Conservation (phyloP, 768 basidiomycete genomes). For the Multifurca ochricompacta region DNA sequence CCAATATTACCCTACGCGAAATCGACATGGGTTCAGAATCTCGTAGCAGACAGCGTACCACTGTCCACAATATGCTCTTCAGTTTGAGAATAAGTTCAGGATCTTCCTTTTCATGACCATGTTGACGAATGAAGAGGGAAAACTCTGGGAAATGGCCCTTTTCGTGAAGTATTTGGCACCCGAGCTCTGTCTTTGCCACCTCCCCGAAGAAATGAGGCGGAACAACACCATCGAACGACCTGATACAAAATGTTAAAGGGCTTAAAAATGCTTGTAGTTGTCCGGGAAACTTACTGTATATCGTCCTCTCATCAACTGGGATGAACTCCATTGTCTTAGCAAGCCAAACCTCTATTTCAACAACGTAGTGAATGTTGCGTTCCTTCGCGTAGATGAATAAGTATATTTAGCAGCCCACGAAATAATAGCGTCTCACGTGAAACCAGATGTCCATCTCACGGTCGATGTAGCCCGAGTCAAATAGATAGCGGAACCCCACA, state of each 20-base stretch:
- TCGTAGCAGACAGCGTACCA: slow-evolving; percentile 40
- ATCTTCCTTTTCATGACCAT: slow-evolving; percentile 80
- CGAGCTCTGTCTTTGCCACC: slow-evolving; percentile 93
- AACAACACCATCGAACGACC: slow-evolving; percentile 78
- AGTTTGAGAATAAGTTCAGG: slow-evolving; percentile 77
- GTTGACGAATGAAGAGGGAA: slow-evolving; percentile 80
- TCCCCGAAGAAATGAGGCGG: slow-evolving; percentile 98
- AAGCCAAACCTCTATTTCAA: slow-evolving; percentile 89
- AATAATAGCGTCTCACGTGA: slow-evolving; percentile 46
- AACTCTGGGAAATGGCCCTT: slow-evolving; percentile 90
- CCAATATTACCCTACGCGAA: slow-evolving; percentile 81
- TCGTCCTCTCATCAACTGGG: slow-evolving; percentile 58
- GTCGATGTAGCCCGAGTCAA: slow-evolving; percentile 87
- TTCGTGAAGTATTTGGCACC: slow-evolving; percentile 84
- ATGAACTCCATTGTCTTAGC: slow-evolving; percentile 61
- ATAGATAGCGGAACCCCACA: slow-evolving; percentile 87
- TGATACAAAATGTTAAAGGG: slow-evolving; percentile 22
- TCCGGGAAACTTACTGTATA: slow-evolving; percentile 34
- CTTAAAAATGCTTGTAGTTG: background rate
- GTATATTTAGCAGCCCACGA: background rate
- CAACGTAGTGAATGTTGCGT: slow-evolving; percentile 87
- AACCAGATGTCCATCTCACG: slow-evolving; percentile 97
- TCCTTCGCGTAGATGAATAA: slow-evolving; percentile 45
- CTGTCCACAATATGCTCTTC: slow-evolving; percentile 95
- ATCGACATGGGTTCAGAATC: background rate